Conservation (phyloP, 2,329 filamentous ascomycete species). For the Colletotrichum sp. region DNA sequence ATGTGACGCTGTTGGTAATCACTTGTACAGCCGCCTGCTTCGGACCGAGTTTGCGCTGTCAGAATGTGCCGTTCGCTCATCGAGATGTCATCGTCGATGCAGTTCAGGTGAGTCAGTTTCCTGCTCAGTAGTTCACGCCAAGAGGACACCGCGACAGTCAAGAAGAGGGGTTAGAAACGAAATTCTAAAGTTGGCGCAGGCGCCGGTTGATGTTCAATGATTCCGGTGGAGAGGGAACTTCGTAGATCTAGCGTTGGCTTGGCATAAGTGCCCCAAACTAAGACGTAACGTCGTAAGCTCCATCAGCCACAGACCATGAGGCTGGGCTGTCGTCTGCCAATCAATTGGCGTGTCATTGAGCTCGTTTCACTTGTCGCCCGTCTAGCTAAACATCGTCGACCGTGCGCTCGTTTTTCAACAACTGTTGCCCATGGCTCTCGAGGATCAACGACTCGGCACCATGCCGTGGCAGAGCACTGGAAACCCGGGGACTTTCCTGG, state of each 20-base stretch:
- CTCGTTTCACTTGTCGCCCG: slow-evolving; percentile 8
- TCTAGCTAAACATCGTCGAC: neutral
- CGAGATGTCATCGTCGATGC: neutral
- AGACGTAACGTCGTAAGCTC: neutral
- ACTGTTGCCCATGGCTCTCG: slow-evolving; percentile 13
- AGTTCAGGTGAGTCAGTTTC: neutral
- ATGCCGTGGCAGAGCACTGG: neutral
- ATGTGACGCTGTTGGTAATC: neutral
- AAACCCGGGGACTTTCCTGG: slow-evolving; percentile 4
- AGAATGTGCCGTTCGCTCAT: neutral
- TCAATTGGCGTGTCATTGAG: neutral
- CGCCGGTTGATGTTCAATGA: neutral
- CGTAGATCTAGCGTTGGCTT: neutral
- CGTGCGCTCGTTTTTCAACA: neutral
- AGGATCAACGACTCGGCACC: neutral
- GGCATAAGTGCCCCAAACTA: neutral
- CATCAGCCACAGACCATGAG: neutral
- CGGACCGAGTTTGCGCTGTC: neutral
- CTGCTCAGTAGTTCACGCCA: neutral
- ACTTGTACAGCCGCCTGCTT: neutral
- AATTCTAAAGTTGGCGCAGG: neutral
- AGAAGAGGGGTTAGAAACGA: slow-evolving; percentile 5
- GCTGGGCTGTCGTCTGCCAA: slow-evolving; percentile 4
- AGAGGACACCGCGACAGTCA: neutral
- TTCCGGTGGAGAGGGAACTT: neutral